phyloP scores from a whole-genome alignment of 495 filamentous ascomycete species.

The Daldinia concentrica region DNA sequence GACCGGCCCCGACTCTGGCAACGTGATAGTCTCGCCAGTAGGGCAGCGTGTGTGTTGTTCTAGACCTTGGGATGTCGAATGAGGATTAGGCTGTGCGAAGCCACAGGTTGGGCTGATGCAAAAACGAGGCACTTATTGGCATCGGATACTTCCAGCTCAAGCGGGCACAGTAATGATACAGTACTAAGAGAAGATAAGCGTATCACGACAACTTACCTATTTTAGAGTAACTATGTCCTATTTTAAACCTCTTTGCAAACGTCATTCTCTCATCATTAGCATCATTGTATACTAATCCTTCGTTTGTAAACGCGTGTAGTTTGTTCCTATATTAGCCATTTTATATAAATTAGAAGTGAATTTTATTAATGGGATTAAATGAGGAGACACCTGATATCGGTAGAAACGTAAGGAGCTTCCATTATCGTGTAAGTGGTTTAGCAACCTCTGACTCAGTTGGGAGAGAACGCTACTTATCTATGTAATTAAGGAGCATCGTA shows the following conservation, averaged over 20 bases:
- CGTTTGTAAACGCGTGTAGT: conserved; percentile 4
- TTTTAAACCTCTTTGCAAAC: conserved; percentile 20
- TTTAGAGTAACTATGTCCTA: conserved; percentile 22
- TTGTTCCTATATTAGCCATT: conserved; percentile 3
- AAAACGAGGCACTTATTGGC: conserved; percentile 11
- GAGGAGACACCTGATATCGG: not conserved
- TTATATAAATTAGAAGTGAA: not conserved
- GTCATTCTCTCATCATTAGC: conserved; percentile 30
- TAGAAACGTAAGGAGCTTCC: not conserved
- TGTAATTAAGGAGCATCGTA: conserved; percentile 16
- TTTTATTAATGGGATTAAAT: not conserved
- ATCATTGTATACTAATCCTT: conserved; percentile 1
- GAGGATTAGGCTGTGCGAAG: conserved; percentile 27
- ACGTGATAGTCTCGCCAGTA: conserved; percentile 35
- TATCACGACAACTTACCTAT: not conserved
- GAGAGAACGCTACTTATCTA: not conserved
- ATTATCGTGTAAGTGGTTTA: conserved; percentile 3
- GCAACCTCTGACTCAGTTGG: not conserved
- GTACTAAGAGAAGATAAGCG: conserved; percentile 10
- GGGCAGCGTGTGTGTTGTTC: conserved; percentile 26
- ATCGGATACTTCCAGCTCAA: conserved; percentile 11
- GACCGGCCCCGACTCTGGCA: conserved; percentile 18
- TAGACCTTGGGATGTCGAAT: conserved; percentile 27
- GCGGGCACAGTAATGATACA: conserved; percentile 16
- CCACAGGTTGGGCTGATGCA: conserved; percentile 11